Base-by-base conservation (phyloP, 148 eudicot genomes). In the Rhododendron molle region DNA sequence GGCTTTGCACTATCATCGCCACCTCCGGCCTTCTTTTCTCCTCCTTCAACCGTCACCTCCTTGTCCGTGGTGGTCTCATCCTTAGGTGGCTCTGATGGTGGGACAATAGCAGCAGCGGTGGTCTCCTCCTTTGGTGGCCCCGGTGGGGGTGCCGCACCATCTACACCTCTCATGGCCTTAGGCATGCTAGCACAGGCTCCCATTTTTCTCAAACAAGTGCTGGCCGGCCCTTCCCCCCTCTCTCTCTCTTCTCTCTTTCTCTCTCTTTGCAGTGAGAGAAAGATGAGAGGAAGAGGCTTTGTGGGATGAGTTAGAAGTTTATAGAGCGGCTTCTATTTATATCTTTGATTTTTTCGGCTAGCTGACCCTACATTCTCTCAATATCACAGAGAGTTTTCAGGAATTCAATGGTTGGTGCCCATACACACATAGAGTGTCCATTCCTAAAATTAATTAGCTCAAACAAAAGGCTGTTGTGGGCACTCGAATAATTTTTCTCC, bases 121-220 rank as follows among this genome's bases (percentile, higher is more conserved):
- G n/a, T n/a, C n/a, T n/a, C n/a, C n/a, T n/a, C n/a, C n/a, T n/a
- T n/a, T n/a, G n/a, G n/a, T n/a, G n/a, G n/a, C n/a, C n/a, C n/a
- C 3, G 54, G 54, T 50, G 54, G 54, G 30, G 89, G 87, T 11
- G 78, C 87, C 1, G 13, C 38, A 28, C 76, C 76, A 40, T 38
- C 85, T 11, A 81, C 83, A 2, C 16, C 85, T 60, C 47, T 87
- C 87, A 87, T 84, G 78, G 20, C 81, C 89, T 87, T 87, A 7
- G 87, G 52, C 13, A 85, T 71, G 65, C 89, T 87, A 47, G 80
- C 87, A 77, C 89, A 87, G 23, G 87, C 89, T 47, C 81, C 81
- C 58, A 78, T n/a, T 78, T 50, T 44, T 62, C 58, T 47, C 26
- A n/a, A 77, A 21, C 13, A 44, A 9, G 2, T 13, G 47, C 80